Evolutionary conservation across 108 stramenopile species (phyloP).

Genomic region (Nannochloropsis gaditana): DNA sequence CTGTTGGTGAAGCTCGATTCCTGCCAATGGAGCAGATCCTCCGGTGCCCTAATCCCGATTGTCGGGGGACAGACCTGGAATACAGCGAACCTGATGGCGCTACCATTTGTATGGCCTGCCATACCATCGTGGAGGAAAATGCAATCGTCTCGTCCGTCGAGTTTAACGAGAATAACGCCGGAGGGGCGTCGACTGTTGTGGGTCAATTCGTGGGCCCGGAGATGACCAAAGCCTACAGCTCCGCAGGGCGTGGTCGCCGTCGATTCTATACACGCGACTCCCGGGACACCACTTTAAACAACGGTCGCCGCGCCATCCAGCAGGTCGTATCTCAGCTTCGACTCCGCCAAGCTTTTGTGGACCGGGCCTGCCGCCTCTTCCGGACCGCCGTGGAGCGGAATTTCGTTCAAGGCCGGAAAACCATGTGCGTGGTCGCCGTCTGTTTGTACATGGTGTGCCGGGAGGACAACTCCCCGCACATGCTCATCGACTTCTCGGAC

Average conservation of each 20-base stretch:
- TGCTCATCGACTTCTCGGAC: slow-evolving; percentile 98
- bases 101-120: slow-evolving; percentile 76
- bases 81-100: slow-evolving; percentile 49
- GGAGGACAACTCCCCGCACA: slow-evolving; percentile 88
- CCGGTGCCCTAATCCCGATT: slow-evolving; percentile 61
- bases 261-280: slow-evolving; percentile 69
- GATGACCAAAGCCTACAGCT: slow-evolving; percentile 68
- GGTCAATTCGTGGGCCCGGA: slow-evolving; percentile 63
- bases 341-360: slow-evolving; percentile 70
- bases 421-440: slow-evolving; percentile 85
- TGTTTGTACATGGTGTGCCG: slow-evolving; percentile 97
- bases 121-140: slow-evolving; percentile 86
- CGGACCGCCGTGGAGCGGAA: slow-evolving; percentile 88
- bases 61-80: slow-evolving; percentile 72
- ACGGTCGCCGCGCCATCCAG: slow-evolving; percentile 68
- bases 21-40: not conserved
- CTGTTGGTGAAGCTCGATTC: too few species aligned
- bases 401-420: slow-evolving; percentile 82
- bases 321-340: slow-evolving; percentile 68
- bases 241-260: slow-evolving; percentile 45
- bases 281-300: slow-evolving; percentile 80
- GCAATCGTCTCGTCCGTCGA: slow-evolving; percentile 79
- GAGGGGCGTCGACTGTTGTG: slow-evolving; percentile 55
- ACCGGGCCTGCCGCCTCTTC: slow-evolving; percentile 82
- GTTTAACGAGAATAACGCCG: slow-evolving; percentile 76